Evolutionary conservation across 2,329 filamentous ascomycete genomes (phyloP), one percentile per base, ranked within the genome.

Genomic region (Aspergillus brasiliensis): DNA sequence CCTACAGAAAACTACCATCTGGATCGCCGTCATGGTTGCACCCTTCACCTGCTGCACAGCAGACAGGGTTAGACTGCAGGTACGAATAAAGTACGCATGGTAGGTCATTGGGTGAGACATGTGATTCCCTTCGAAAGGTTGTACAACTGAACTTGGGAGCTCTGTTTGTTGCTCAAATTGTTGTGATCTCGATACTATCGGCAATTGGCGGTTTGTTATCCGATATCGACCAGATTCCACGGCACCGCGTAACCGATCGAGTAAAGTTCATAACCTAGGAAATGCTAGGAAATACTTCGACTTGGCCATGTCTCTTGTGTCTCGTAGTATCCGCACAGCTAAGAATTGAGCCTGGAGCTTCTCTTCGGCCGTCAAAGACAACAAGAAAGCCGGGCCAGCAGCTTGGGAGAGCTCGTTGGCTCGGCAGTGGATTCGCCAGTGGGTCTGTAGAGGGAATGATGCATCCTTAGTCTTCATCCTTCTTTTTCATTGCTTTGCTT

Each of bases 381-480:
- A 34, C 31, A 34, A 34, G 31, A 34, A 34, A 34, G 31, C 31
- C 31, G 31, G 11, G n/a, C 25, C 13, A 17, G 23, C 25, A 31
- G 25, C 15, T n/a, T n/a, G n/a, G 25, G 8, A 15, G 46, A 27
- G 15, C 44, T 27, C 21, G 44, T 27, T 48, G 44, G 46, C 10
- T 27, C 25, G 46, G 23, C 23, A 49, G 25, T 28, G 38, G 52
- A 21, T 19, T 25, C 31, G 38, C 23, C 21, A n/a, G 58, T 60
- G 48, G 57, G 48, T 44, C 52, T 42, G 46, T 48, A 53, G 28
- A 31, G 28, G 28, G 31, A 34, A 34, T 34, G 31, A 34, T 34
- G 31, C 31, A 34, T 34, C 31, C 31, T 34, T 34, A 34, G 31
- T 34, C 31, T 59, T 57, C 40, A 47, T 58, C 54, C 23, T 40